Base-by-base conservation (phyloP, 2,329 filamentous ascomycete genomes). In the Aspergillus fructus region DNA sequence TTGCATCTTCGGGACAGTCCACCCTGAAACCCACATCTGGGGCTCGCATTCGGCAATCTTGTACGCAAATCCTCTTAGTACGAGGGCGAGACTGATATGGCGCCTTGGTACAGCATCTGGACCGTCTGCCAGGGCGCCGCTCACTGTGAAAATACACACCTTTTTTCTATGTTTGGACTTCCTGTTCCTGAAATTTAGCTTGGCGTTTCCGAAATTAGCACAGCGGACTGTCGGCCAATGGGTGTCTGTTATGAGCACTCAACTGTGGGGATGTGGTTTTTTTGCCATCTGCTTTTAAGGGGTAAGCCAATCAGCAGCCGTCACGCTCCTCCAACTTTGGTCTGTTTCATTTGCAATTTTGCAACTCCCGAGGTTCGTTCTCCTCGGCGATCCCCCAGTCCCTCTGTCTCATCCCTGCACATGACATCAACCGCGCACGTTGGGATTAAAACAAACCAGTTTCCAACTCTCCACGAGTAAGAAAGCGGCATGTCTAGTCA, bases 151-250 rank as follows among this genome's bases (percentile, higher is more conserved):
- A 39, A 13, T 21, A 30, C 34, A 37, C 34, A 13, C 8, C 12
- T 13, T 37, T 37, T 23, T 27, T 24, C 19, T 24, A 12, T 24
- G 48, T 17, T 49, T 49, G 19, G 48, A n/a, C 39, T 40, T 27
- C 34, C 34, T 41, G 51, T 48, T 53, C 51, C 51, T 53, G 51
- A 41, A 43, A 33, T 23, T 15, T n/a, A 34, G 21, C 51, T 55
- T 55, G 53, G 45, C 53, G 45, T 23, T 49, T n/a, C 43, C 19
- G 43, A 24, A 34, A 43, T 53, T 53, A 53, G 33, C 42, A 46
- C 21, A 41, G 49, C 13, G 37, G 47, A 40, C 39, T 1, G 12
- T 52, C 24, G 9, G 21, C 37, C 47, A 58, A 50, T 55, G 24
- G 42, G 5, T 2, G 9, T 17, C 8, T 17, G 27, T 33, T n/a